Conservation (phyloP, 352 stramenopile species). For the Phytophthora capsici region DNA sequence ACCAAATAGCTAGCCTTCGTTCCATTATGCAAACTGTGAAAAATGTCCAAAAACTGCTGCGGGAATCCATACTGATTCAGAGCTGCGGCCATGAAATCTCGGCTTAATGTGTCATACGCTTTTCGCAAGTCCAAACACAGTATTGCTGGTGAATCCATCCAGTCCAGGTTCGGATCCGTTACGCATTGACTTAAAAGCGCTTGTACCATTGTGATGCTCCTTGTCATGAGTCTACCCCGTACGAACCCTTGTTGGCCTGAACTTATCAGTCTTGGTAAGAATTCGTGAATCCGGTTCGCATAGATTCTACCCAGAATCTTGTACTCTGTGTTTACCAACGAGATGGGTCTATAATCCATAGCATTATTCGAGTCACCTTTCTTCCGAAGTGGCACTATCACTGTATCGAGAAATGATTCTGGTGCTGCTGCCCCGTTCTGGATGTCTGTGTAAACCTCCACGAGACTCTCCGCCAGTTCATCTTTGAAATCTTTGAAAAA, state of each 20-base stretch:
- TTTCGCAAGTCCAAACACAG: neutral
- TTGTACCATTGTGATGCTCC: neutral
- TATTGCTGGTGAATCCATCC: neutral
- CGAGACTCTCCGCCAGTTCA: neutral
- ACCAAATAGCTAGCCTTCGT: neutral
- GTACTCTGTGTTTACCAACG: neutral
- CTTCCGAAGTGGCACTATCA: neutral
- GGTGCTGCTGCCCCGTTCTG: neutral
- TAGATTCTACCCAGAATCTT: neutral
- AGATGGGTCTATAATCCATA: constrained; percentile 17
- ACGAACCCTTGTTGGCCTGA: neutral
- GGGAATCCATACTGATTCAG: neutral
- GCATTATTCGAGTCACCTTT: constrained; percentile 15
- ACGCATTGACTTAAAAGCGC: neutral
- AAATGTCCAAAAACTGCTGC: neutral
- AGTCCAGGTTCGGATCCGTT: neutral
- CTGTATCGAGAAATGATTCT: neutral
- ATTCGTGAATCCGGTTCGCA: neutral
- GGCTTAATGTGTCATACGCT: neutral
- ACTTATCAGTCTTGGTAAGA: neutral
- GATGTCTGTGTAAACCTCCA: neutral
- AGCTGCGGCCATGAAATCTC: neutral
- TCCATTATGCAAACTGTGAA: neutral
- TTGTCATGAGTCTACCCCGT: neutral
- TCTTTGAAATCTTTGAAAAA: constrained; percentile 18